phyloP scores from a whole-genome alignment of 2,329 filamentous ascomycete species.

The Thielaviopsis musarum region DNA sequence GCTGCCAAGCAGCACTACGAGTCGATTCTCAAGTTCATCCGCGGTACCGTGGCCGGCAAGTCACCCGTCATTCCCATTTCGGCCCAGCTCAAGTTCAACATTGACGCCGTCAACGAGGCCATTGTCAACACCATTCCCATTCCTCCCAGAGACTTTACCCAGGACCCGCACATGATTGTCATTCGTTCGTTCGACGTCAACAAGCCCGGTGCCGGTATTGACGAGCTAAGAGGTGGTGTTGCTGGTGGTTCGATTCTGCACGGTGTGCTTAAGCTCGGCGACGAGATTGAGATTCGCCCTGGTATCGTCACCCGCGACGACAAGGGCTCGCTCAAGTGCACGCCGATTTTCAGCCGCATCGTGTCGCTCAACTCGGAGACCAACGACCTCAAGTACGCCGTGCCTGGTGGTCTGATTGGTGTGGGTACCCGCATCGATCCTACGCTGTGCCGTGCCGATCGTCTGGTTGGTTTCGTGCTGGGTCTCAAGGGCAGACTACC shows the following conservation, averaged over 20 bases:
- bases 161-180: conserved; percentile 94
- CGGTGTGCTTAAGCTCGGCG: conserved; percentile 88
- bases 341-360: conserved; percentile 89
- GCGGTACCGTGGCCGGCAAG: conserved; percentile 89
- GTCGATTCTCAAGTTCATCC: conserved; percentile 95
- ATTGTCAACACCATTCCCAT: conserved; percentile 92
- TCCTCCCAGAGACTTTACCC: conserved; percentile 75
- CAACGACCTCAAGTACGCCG: conserved; percentile 96
- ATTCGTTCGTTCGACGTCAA: conserved; percentile 99
- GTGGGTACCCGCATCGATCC: conserved; percentile 95
- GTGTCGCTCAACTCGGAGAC: conserved; percentile 92
- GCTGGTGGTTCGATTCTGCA: conserved; percentile 93
- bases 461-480: conserved; percentile 93
- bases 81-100: conserved; percentile 98
- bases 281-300: conserved; percentile 98
- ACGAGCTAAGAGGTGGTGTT: conserved; percentile 96
- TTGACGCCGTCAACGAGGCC: conserved; percentile 92
- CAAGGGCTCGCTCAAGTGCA: conserved; percentile 85
- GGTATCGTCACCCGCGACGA: conserved; percentile 95
- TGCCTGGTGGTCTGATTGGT: conserved; percentile 93
- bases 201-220: conserved; percentile 97
- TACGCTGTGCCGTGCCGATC: conserved; percentile 95
- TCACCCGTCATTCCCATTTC: conserved; percentile 92
- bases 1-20: conserved; percentile 86
- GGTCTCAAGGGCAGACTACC: conserved; percentile 86